These are phyloP conservation scores for Aureobasidium sp. DNA, from an alignment of 2,329 filamentous ascomycete species.

Conservation along the genomic window DNA sequence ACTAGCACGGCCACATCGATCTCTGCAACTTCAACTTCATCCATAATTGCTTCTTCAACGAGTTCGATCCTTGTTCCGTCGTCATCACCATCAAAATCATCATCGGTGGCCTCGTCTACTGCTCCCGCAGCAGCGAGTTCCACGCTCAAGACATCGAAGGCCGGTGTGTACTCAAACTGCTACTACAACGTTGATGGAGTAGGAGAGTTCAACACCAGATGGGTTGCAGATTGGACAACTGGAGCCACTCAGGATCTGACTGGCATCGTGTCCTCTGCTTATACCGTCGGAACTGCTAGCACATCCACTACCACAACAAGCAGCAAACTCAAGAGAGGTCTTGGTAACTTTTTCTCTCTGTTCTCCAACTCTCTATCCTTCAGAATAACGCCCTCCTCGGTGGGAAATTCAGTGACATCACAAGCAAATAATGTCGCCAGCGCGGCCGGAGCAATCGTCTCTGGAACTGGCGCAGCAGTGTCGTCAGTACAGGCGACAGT, in stretches of 20 bases:
- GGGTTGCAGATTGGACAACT: not conserved
- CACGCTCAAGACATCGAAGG: not conserved
- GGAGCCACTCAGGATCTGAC: constrained; percentile 1
- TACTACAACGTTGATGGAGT: constrained; percentile 6
- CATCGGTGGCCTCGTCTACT: not conserved
- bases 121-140: not conserved
- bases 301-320: not conserved
- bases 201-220: constrained; percentile 12
- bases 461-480: not conserved
- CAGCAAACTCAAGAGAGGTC: constrained; percentile 4
- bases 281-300: not conserved
- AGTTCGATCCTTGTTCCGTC: not conserved
- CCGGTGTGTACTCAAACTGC: constrained; percentile 10
- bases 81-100: not conserved
- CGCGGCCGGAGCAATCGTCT: not conserved
- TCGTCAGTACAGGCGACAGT: not conserved
- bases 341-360: not conserved
- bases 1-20: not conserved
- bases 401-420: not conserved
- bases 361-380: not conserved
- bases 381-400: not conserved
- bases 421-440: not conserved
- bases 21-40: not conserved
- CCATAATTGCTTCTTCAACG: not conserved
- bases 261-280: constrained; percentile 1